Conservation (phyloP, 805 yeast species). For the Suhomyces vadensis region DNA sequence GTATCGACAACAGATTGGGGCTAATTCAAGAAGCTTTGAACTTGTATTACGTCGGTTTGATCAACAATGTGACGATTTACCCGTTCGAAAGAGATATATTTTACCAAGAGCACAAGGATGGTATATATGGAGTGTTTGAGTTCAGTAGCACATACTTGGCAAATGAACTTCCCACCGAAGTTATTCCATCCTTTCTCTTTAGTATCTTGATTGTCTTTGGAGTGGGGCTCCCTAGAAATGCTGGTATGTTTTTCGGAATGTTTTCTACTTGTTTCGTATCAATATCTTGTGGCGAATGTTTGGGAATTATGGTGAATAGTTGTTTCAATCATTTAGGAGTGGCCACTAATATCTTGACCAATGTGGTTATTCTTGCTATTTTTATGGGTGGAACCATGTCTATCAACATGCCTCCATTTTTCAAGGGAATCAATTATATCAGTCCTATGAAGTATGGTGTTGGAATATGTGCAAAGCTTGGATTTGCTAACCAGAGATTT, state of each 20-base stretch:
- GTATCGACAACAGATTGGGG: constrained; percentile 71
- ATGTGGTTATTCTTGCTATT: constrained; percentile 66
- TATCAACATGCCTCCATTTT: constrained; percentile 65
- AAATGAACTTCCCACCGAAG: constrained; percentile 69
- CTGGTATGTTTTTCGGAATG: constrained; percentile 65
- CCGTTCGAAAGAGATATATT: constrained; percentile 74
- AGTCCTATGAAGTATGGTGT: constrained; percentile 77
- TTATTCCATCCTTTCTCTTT: constrained; percentile 58
- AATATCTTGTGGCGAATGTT: constrained; percentile 77
- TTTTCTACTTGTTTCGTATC: constrained; percentile 54
- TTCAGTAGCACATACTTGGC: constrained; percentile 61
- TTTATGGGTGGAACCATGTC: constrained; percentile 88
- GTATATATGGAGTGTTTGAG: constrained; percentile 62
- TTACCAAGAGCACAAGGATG: constrained; percentile 76
- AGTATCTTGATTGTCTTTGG: constrained; percentile 65
- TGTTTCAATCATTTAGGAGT: constrained; percentile 73
- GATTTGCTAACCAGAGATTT: constrained; percentile 52
- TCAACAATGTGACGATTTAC: constrained; percentile 73
- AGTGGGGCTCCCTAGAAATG: constrained; percentile 70
- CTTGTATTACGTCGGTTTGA: constrained; percentile 75
- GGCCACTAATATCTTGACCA: constrained; percentile 72
- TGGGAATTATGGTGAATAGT: constrained; percentile 80
- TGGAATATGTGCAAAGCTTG: constrained; percentile 59
- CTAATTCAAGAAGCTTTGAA: constrained; percentile 72
- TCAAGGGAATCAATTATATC: constrained; percentile 71